Evolutionary conservation across 2,329 filamentous ascomycete species (phyloP), one percentile per base, ranked within the genome.

Genomic region (Penicillium sp.): DNA sequence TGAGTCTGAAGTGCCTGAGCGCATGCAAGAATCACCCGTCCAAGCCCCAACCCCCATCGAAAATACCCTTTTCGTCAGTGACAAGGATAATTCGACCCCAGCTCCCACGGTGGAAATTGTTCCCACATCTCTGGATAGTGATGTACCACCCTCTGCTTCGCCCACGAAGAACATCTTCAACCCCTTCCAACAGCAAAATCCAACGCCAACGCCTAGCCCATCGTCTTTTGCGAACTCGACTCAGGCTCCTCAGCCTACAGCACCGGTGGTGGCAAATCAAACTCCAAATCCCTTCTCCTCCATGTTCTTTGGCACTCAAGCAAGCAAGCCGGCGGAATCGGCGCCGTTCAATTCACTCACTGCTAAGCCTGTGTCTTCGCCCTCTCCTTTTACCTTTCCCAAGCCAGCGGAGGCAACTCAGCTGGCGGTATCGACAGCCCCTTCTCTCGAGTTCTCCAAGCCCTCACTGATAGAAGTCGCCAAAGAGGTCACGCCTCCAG

Each of bases 21-120:
- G 73, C 55, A 65, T 65, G 60, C 55, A 62, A 48, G 28, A 37
- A 22, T 19, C 37, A 6, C 43, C 42, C 52, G 49, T n/a, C 3
- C 14, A 64, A 55, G 56, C 62, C 16, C 62, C 68, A 55, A 62
- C 65, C 37, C 66, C 40, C 33, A n/a, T 33, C n/a, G 40, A 74
- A 14, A 72, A 78, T n/a, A 74, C 75, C 53, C 71, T 79, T 35
- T 78, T 79, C 54, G 74, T 78, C 51, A 73, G 71, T 57, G 73
- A 76, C 43, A 71, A 77, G 26, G 77, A 77, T 25, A 70, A 76
- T 28, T 66, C 70, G 60, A 65, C 66, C 22, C 67, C 69, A 40
- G 63, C 70, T 4, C 67, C 70, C 19, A 59, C 66, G 22, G 53
- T 63, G n/a, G 64, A 70, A 52, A 19, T 52, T 13, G 61, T 56